Evolutionary conservation across 768 basidiomycete species (phyloP).

Genomic region (Phylloporus sp.): DNA sequence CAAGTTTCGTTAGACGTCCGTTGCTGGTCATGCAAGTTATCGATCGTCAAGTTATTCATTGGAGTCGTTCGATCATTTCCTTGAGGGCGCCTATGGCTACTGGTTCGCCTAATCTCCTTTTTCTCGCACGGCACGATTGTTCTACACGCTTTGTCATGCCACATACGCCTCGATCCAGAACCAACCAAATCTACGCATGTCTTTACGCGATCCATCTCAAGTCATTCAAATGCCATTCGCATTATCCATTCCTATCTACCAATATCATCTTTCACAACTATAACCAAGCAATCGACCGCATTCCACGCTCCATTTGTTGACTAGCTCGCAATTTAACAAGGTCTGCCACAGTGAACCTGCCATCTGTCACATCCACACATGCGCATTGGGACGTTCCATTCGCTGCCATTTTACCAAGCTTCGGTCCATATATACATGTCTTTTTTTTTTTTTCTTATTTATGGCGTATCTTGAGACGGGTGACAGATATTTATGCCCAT

Average conservation of each 20-base stretch:
- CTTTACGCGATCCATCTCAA: constrained; percentile 6
- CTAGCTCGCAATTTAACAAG: constrained; percentile 16
- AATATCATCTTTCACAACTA: constrained; percentile 16
- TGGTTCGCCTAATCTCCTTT: constrained; percentile 7
- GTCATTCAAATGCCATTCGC: constrained; percentile 14
- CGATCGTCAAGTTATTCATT: neutral
- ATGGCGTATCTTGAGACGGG: constrained; percentile 27
- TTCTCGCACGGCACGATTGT: constrained; percentile 14
- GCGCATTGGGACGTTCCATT: constrained; percentile 28
- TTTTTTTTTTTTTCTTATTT: constrained; percentile 23
- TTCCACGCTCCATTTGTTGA: constrained; percentile 31
- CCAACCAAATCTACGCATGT: constrained; percentile 11
- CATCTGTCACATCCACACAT: constrained; percentile 27
- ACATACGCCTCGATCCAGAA: constrained; percentile 11
- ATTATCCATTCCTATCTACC: constrained; percentile 18
- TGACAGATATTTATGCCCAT: constrained; percentile 29
- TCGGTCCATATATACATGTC: constrained; percentile 15
- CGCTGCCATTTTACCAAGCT: constrained; percentile 16
- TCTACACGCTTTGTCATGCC: constrained; percentile 15
- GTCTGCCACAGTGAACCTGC: constrained; percentile 9
- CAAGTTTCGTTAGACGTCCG: constrained; percentile 1
- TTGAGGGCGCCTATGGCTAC: constrained; percentile 10
- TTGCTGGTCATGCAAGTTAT: constrained; percentile 11
- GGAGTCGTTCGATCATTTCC: constrained; percentile 2
- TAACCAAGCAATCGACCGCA: constrained; percentile 23